A percentile compares a stretch with the other conserved stretches of the same genome.
phyloP scores from a whole-genome alignment of 306 rosid species.

The Lupinus albus region DNA sequence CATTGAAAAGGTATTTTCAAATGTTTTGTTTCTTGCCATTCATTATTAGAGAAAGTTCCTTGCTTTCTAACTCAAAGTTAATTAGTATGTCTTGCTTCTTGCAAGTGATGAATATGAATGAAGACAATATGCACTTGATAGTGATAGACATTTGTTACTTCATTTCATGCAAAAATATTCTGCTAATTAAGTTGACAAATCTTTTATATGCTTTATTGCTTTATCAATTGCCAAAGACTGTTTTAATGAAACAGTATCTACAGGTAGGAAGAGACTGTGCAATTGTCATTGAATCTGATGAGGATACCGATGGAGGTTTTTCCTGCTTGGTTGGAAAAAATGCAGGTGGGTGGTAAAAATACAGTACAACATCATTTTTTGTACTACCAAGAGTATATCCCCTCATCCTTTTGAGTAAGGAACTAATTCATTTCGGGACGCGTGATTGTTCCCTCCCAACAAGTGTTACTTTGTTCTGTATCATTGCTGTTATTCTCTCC shows the following conservation, averaged over 20 bases:
- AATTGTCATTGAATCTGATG: slow-evolving; percentile 83
- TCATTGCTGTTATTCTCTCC: neutral
- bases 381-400: too few relatives aligned
- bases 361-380: slow-evolving; percentile 31
- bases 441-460: too few relatives aligned
- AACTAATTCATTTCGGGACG: too few relatives aligned
- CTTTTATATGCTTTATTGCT: slow-evolving; percentile 13
- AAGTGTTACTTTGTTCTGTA: slow-evolving; percentile 2
- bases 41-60: slow-evolving; percentile 19
- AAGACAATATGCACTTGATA: slow-evolving; percentile 35
- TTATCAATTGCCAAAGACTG: slow-evolving; percentile 26
- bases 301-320: slow-evolving; percentile 69
- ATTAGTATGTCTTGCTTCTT: slow-evolving; percentile 8
- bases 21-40: slow-evolving; percentile 11
- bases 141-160: slow-evolving; percentile 22
- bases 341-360: slow-evolving; percentile 59
- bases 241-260: slow-evolving; percentile 43
- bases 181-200: slow-evolving; percentile 30
- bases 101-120: slow-evolving; percentile 12
- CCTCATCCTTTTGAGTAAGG: too few relatives aligned
- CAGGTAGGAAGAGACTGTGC: slow-evolving; percentile 61
- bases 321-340: slow-evolving; percentile 66
- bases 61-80: slow-evolving; percentile 5
- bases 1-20: slow-evolving; percentile 50
- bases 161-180: slow-evolving; percentile 28